These are phyloP conservation scores for Penicillium coffeae DNA, from an alignment of 495 filamentous ascomycete genomes.

Conservation along the genomic window DNA sequence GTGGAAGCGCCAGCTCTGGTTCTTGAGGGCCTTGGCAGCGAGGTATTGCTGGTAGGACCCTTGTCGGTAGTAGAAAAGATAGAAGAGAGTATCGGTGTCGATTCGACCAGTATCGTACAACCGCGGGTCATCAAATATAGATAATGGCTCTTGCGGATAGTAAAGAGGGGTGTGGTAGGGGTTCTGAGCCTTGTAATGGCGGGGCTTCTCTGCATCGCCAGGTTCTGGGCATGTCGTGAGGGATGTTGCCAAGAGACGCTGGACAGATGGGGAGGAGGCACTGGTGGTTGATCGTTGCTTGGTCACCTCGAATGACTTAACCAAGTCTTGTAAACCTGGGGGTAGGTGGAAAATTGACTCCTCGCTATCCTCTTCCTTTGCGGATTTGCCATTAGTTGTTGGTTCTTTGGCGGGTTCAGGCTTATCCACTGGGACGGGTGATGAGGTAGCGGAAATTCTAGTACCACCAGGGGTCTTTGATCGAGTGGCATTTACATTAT, in stretches of 20 bases:
- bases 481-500: slow-evolving; percentile 28
- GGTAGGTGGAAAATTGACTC: slow-evolving; percentile 97
- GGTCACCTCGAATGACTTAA: slow-evolving; percentile 84
- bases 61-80: slow-evolving; percentile 98
- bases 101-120: slow-evolving; percentile 73
- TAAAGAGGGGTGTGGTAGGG: slow-evolving; percentile 75
- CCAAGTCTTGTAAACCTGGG: slow-evolving; percentile 78
- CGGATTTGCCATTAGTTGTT: slow-evolving; percentile 32
- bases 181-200: slow-evolving; percentile 76
- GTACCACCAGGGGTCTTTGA: slow-evolving; percentile 43
- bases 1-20: slow-evolving; percentile 97
- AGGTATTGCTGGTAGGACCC: slow-evolving; percentile 93
- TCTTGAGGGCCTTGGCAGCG: slow-evolving; percentile 91
- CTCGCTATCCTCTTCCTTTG: slow-evolving; percentile 35
- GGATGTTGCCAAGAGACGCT: slow-evolving; percentile 69
- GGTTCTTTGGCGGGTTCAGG: slow-evolving; percentile 31
- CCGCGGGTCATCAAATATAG: slow-evolving; percentile 85
- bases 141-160: slow-evolving; percentile 86
- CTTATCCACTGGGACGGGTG: slow-evolving; percentile 34
- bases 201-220: slow-evolving; percentile 74
- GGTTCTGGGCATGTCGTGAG: slow-evolving; percentile 67
- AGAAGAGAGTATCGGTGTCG: slow-evolving; percentile 96
- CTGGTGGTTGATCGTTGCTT: slow-evolving; percentile 58
- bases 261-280: slow-evolving; percentile 56
- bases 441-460: slow-evolving; percentile 10